These are phyloP conservation scores for Salicornia ramosissima DNA, from an alignment of 148 eudicot genomes.

Conservation along the genomic window DNA sequence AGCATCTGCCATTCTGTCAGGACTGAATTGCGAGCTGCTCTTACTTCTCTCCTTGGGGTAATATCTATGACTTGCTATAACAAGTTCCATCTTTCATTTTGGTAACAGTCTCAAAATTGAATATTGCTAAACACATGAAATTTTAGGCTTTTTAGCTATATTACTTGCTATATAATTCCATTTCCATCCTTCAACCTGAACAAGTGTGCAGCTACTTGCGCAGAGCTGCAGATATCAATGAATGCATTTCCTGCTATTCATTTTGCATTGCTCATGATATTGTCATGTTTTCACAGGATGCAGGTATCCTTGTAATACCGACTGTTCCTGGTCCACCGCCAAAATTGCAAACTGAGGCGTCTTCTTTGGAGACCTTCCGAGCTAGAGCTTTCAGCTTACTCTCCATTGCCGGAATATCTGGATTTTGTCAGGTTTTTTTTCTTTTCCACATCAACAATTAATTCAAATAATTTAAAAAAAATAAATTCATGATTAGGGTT, in stretches of 20 bases:
- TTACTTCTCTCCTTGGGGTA: conserved; percentile 72
- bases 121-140: background rate
- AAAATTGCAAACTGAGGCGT: conserved; percentile 54
- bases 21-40: conserved; percentile 64
- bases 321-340: conserved; percentile 91
- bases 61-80: background rate
- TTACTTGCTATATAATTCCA: background rate
- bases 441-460: background rate
- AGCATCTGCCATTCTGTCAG: conserved; percentile 42
- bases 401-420: conserved; percentile 77
- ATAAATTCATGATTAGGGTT: background rate
- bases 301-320: conserved; percentile 69
- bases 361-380: conserved; percentile 59
- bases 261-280: background rate
- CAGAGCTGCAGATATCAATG: background rate
- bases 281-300: conserved; percentile 37
- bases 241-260: background rate
- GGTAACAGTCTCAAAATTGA: background rate
- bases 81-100: background rate
- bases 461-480: background rate
- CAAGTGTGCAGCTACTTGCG: background rate
- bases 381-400: conserved; percentile 75
- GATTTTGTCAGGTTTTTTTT: conserved; percentile 76
- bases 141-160: background rate
- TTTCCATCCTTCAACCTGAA: background rate